These are phyloP conservation scores for Phalaenopsis aphrodite DNA, from an alignment of 106 monocot genomes.

Conservation along the genomic window DNA sequence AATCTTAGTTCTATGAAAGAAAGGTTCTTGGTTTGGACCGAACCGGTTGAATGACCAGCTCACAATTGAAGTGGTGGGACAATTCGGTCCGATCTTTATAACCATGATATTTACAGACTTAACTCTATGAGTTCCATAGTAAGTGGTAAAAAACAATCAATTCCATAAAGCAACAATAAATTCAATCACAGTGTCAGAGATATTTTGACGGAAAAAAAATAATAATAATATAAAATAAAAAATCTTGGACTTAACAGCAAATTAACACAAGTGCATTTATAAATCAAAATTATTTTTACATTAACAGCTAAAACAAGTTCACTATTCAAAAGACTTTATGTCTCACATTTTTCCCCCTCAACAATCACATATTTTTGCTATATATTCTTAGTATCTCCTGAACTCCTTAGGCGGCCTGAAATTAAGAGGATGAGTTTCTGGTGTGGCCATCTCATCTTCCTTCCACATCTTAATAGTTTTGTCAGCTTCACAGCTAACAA, in stretches of 20 bases:
- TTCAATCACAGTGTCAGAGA: background rate
- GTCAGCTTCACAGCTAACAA: constrained; percentile 89
- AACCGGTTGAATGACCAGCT: no score
- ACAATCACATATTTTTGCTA: no score
- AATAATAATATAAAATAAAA: background rate
- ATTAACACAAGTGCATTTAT: background rate
- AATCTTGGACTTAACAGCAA: no score
- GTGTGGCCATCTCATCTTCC: constrained; percentile 73
- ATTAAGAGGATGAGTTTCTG: constrained; percentile 77
- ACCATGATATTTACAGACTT: no score
- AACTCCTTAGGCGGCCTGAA: constrained; percentile 85
- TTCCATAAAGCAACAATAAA: background rate
- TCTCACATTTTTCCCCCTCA: no score
- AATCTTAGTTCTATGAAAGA: no score
- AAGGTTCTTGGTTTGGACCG: no score
- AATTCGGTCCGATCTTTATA: no score
- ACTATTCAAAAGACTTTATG: background rate
- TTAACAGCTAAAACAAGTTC: no score
- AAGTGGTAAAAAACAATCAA: no score
- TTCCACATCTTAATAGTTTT: constrained; percentile 99
- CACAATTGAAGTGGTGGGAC: no score
- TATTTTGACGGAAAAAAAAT: background rate
- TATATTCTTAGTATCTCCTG: constrained; percentile 39
- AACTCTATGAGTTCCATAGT: no score
- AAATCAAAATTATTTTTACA: background rate